phyloP scores from a whole-genome alignment of 1,284 basidiomycete genomes.

The Marasmius sp. region DNA sequence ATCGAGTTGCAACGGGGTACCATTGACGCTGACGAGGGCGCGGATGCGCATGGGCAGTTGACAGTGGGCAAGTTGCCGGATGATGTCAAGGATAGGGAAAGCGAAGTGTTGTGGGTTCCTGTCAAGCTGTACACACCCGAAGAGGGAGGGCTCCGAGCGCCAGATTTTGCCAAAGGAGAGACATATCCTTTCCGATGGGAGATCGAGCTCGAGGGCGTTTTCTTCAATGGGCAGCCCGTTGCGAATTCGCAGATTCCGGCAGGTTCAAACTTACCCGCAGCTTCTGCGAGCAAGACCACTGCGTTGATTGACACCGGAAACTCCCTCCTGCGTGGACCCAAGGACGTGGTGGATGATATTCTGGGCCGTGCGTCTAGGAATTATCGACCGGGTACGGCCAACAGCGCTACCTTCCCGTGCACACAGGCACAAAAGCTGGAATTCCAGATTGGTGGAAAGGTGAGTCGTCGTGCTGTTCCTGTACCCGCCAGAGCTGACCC shows the following conservation, averaged over 20 bases:
- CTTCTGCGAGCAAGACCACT: constrained; percentile 19
- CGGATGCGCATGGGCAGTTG: constrained; percentile 30
- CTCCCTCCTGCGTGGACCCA: constrained; percentile 55
- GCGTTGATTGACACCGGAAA: constrained; percentile 48
- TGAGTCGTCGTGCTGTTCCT: constrained; percentile 5
- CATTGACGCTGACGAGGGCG: constrained; percentile 33
- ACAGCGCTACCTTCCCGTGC: constrained; percentile 42
- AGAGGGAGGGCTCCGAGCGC: constrained; percentile 36
- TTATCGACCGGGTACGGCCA: constrained; percentile 32
- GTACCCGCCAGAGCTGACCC: background rate
- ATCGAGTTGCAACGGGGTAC: constrained; percentile 41
- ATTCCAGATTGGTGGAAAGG: constrained; percentile 61
- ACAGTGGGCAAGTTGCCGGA: constrained; percentile 41
- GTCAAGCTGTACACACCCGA: constrained; percentile 36
- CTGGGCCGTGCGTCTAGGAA: constrained; percentile 29
- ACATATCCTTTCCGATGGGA: constrained; percentile 39
- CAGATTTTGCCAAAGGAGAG: constrained; percentile 34
- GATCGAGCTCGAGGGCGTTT: constrained; percentile 40
- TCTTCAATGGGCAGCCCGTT: constrained; percentile 38
- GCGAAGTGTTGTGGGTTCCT: constrained; percentile 40
- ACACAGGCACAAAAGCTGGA: constrained; percentile 49
- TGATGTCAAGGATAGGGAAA: constrained; percentile 33
- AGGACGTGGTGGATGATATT: constrained; percentile 48
- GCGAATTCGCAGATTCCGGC: constrained; percentile 26
- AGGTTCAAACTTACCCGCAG: constrained; percentile 22